Conservation (phyloP, 306 rosid genomes). For the Canavalia gladiata region DNA sequence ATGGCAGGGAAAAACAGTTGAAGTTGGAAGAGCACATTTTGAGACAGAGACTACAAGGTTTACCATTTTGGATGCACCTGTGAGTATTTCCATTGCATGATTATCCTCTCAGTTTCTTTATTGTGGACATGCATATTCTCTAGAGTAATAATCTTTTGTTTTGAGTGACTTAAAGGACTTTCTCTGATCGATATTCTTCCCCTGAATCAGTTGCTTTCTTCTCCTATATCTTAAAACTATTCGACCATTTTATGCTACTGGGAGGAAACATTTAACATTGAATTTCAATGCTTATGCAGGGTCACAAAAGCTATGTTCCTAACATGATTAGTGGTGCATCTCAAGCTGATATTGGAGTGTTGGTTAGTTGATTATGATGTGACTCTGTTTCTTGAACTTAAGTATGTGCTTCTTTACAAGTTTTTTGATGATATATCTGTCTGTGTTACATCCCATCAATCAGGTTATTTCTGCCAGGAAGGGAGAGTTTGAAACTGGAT, state of each 20-base stretch:
- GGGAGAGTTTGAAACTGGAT: conserved; percentile 99
- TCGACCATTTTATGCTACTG: conserved; percentile 33
- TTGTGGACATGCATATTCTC: conserved; percentile 12
- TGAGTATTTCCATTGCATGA: conserved; percentile 58
- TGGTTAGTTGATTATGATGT: conserved; percentile 69
- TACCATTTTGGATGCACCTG: conserved; percentile 98
- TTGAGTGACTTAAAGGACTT: conserved; percentile 5
- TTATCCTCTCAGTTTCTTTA: conserved; percentile 23
- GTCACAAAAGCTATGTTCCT: conserved; percentile 99
- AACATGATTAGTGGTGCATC: conserved; percentile 99
- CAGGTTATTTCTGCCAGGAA: conserved; percentile 98
- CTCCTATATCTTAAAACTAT: conserved; percentile 1
- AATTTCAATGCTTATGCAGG: conserved; percentile 61
- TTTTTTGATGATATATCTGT: conserved; percentile 24
- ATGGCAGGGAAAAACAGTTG: conserved; percentile 94
- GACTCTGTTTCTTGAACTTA: conserved; percentile 24
- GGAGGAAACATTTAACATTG: conserved; percentile 25
- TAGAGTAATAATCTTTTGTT: conserved; percentile 19
- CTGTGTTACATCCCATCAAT: conserved; percentile 13
- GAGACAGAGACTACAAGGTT: conserved; percentile 91
- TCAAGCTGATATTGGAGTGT: conserved; percentile 97
- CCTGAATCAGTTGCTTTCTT: conserved; percentile 21
- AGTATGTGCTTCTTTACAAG: conserved; percentile 6
- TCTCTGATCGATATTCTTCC: conserved; percentile 12
- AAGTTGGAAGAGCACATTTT: conserved; percentile 98